A percentile compares a stretch with the other conserved stretches of the same genome.
These are phyloP conservation scores for Diplodia seriata DNA, from an alignment of 2,329 filamentous ascomycete genomes.

Conservation along the genomic window DNA sequence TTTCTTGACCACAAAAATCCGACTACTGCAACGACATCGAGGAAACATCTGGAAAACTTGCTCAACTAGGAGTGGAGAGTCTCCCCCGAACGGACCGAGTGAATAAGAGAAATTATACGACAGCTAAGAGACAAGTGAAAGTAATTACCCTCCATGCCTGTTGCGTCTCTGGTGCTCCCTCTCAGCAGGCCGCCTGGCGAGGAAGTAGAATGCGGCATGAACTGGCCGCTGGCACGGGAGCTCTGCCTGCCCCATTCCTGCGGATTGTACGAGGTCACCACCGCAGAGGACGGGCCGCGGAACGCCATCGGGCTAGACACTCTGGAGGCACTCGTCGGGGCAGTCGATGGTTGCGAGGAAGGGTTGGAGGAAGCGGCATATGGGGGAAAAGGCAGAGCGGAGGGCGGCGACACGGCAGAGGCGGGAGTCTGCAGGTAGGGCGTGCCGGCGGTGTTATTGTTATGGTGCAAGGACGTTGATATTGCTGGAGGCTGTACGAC, in stretches of 20 bases:
- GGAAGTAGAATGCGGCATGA: constrained; percentile 40
- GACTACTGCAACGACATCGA: neutral
- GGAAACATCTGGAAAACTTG: neutral
- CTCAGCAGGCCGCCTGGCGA: constrained; percentile 46
- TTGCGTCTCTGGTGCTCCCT: constrained; percentile 26
- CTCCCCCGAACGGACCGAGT: constrained; percentile 8
- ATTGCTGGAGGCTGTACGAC: constrained; percentile 52
- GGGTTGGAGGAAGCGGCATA: constrained; percentile 39
- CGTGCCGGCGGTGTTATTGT: constrained; percentile 39
- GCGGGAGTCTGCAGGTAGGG: constrained; percentile 49
- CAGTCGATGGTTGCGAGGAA: constrained; percentile 39
- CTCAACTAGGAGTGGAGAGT: too few species aligned
- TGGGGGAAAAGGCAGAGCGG: constrained; percentile 48
- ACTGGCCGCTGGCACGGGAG: constrained; percentile 13
- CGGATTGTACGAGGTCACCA: constrained; percentile 54
- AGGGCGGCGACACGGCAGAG: constrained; percentile 44
- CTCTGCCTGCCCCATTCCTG: constrained; percentile 55
- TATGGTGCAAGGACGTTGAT: constrained; percentile 47
- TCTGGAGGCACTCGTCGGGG: constrained; percentile 45
- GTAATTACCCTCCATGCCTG: constrained; percentile 57
- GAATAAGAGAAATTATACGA: neutral
- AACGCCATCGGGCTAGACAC: constrained; percentile 46
- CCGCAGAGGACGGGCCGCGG: constrained; percentile 39
- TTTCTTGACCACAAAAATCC: neutral
- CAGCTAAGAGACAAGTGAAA: constrained; percentile 7